Percentiles rank a stretch among this genome's conserved stretches.
Evolutionary conservation across 192 early-diverging fungal genomes (phyloP).

Genomic region (Haplosporangium gracile): DNA sequence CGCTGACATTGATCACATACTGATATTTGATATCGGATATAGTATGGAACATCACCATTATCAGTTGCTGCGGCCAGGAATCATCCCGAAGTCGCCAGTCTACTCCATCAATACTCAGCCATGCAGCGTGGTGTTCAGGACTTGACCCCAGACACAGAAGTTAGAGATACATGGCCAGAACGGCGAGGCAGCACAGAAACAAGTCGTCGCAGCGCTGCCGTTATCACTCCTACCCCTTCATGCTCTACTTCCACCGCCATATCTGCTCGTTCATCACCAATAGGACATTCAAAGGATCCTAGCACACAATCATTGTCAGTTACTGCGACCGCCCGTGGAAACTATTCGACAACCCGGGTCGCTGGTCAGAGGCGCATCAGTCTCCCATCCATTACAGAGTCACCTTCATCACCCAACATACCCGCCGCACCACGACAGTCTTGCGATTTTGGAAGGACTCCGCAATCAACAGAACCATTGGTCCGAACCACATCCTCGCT

Average conservation of each 20-base stretch:
- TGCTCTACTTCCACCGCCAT: neutral
- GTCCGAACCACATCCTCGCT: constrained; percentile 26
- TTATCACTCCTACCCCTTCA: constrained; percentile 4
- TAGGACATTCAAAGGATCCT: constrained; percentile 14
- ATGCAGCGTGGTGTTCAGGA: constrained; percentile 54
- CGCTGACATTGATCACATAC: no score
- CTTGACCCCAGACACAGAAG: constrained; percentile 36
- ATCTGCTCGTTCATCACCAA: neutral
- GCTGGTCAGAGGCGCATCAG: constrained; percentile 45
- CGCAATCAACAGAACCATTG: constrained; percentile 50
- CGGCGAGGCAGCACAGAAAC: constrained; percentile 27
- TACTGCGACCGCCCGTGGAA: neutral
- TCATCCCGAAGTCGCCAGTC: constrained; percentile 61
- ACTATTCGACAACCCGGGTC: constrained; percentile 12
- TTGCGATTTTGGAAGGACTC: constrained; percentile 38
- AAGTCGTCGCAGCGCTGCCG: constrained; percentile 16
- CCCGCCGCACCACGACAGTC: constrained; percentile 40
- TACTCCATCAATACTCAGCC: constrained; percentile 42
- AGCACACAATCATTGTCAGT: constrained; percentile 16
- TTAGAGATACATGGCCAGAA: constrained; percentile 26
- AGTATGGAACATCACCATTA: constrained; percentile 66
- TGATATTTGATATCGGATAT: neutral
- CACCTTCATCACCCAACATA: constrained; percentile 36
- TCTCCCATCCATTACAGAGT: constrained; percentile 44
- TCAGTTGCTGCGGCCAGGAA: constrained; percentile 67